Evolutionary conservation across 148 eudicot species (phyloP).

Genomic region (Oxyria digyna): DNA sequence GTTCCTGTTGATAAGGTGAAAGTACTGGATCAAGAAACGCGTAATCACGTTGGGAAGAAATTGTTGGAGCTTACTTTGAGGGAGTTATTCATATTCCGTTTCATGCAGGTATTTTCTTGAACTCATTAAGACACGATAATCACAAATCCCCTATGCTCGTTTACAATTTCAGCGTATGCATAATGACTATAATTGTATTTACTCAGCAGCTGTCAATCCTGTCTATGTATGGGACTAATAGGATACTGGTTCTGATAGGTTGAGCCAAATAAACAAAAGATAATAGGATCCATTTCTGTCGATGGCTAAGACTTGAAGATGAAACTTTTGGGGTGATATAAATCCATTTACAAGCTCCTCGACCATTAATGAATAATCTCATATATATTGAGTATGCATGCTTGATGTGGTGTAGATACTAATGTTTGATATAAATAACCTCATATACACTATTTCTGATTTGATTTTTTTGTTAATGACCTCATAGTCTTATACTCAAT

Average conservation of each 20-base stretch:
- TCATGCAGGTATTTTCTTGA: conserved; percentile 70
- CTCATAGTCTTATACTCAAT: not conserved
- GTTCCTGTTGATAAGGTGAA: conserved; percentile 86
- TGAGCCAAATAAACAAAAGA: not conserved
- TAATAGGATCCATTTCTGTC: not conserved
- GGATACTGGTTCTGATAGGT: not conserved
- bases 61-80: conserved; percentile 77
- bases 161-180: not conserved
- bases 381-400: not conserved
- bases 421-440: too few relatives aligned
- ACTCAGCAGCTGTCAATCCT: not conserved
- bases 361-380: not conserved
- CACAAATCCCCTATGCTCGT: not conserved
- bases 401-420: not conserved
- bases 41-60: conserved; percentile 75
- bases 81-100: conserved; percentile 86
- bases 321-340: not conserved
- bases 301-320: not conserved
- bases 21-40: conserved; percentile 66
- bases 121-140: not conserved
- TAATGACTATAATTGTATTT: not conserved
- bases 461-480: not conserved
- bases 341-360: not conserved
- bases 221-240: not conserved
- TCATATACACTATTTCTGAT: too few relatives aligned